Base-by-base conservation (phyloP, 495 filamentous ascomycete species). In the Penicillium nucicola region DNA sequence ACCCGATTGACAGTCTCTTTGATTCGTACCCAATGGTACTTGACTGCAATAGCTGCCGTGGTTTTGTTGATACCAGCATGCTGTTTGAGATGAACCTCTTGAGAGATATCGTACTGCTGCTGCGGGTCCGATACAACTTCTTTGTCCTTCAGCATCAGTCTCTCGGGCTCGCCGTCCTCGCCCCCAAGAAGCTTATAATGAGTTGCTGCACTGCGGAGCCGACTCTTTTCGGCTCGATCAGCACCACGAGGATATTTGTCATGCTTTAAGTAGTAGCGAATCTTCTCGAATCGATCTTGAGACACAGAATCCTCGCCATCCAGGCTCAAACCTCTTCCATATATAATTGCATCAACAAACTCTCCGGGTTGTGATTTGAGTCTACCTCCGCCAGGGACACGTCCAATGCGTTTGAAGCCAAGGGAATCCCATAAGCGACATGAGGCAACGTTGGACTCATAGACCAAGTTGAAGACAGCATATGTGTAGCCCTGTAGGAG, bases 31-130 rank as follows among this genome's bases (percentile, higher is more conserved):
- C 93, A 98, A 65, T 97, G 93, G 60, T 89, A 97, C 56, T 88
- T 87, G 66, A 96, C 87, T 2, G 93, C 91, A 55, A 98, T 96
- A 17, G 84, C 86, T 8, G 91, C 90, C 0, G 93, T 98, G 1
- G 92, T 97, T 70, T 96, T 97, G 77, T 98, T 98, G 70, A 98
- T 97, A 45, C 93, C 93, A 5, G 86, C 90, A 66, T 98, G 93
- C n/a, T 83, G 76, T 42, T 81, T 70, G 38, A 83, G 70, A 67
- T 98, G 93, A 11, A 90, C 77, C 31, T 76, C 71, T 31, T 84
- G 75, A 5, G 91, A 89, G 62, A 97, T 92, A 45, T 93, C 89
- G 69, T 95, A 95, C 70, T 98, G 93, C 55, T 84, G 81, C 65
- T 91, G 83, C 7, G 90, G 90, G 64, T 97, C 92, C 19, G 88